These are phyloP conservation scores for Sclerotinia glacialis DNA, from an alignment of 2,329 filamentous ascomycete species.

Conservation along the genomic window DNA sequence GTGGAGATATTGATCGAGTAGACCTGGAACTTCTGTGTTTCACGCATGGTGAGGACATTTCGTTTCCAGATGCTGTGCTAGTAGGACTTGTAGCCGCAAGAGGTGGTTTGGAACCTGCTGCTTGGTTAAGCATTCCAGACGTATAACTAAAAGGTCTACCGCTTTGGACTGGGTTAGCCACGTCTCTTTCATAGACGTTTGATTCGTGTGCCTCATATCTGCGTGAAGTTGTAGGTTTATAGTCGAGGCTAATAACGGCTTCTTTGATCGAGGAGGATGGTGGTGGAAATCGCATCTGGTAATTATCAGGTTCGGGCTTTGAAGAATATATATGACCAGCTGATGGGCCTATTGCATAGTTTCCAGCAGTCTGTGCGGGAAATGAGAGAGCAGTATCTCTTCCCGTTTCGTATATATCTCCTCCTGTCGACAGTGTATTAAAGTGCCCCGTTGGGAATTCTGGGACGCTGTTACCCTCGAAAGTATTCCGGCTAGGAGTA, in stretches of 20 bases:
- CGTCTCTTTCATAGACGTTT: background rate
- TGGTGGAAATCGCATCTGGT: background rate
- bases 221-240: background rate
- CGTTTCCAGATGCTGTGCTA: background rate
- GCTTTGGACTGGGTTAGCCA: background rate
- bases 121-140: too few relatives aligned
- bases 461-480: background rate
- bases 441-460: background rate
- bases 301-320: too few relatives aligned
- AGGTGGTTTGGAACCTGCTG: background rate
- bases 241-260: background rate
- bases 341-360: too few relatives aligned
- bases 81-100: background rate
- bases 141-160: background rate
- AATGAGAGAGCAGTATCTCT: too few relatives aligned
- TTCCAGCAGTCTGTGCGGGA: background rate
- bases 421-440: background rate
- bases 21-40: background rate
- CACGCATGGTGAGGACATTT: too few relatives aligned
- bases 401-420: background rate
- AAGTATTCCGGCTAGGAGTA: background rate
- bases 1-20: background rate
- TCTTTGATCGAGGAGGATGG: background rate
- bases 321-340: too few relatives aligned
- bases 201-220: fast-evolving